Evolutionary conservation across 345 rosid genomes (phyloP).

Genomic region (Noccaea bulbosa): DNA sequence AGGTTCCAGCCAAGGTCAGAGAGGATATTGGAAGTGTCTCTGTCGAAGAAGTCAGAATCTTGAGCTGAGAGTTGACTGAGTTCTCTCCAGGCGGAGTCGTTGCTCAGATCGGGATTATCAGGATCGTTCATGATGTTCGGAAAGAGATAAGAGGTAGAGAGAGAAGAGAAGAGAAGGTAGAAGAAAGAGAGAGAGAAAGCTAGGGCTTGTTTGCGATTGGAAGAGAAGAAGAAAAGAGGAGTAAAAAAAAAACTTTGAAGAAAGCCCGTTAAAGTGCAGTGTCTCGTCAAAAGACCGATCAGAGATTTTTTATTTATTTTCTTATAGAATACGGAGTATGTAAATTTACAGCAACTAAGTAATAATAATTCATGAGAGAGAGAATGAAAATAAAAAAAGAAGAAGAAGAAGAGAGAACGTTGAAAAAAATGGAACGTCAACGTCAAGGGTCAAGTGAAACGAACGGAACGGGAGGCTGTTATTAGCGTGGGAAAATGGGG

Average conservation of each 20-base stretch:
- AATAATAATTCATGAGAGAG: conserved; percentile 44
- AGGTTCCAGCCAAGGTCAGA: conserved; percentile 74
- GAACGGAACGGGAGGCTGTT: conserved; percentile 47
- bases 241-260: conserved; percentile 40
- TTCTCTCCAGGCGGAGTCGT: conserved; percentile 47
- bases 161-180: conserved; percentile 18
- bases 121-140: conserved; percentile 41
- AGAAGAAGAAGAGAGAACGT: background rate
- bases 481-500: conserved; percentile 24
- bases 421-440: conserved; percentile 28
- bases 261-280: conserved; percentile 41
- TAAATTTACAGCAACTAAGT: background rate
- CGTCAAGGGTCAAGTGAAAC: conserved; percentile 42
- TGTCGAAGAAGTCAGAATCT: conserved; percentile 61
- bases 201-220: conserved; percentile 61
- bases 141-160: background rate
- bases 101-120: conserved; percentile 52
- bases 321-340: background rate
- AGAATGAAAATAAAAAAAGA: background rate
- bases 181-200: conserved; percentile 11
- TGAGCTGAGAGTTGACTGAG: conserved; percentile 47
- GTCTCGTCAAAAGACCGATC: conserved; percentile 46
- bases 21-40: conserved; percentile 56
- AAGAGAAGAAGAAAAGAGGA: conserved; percentile 36
- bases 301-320: background rate